Percentiles rank a stretch among this genome's conserved stretches.
These are phyloP conservation scores for Cymbopogon citratus DNA, from an alignment of 176 grass and related monocot genomes.

Conservation along the genomic window DNA sequence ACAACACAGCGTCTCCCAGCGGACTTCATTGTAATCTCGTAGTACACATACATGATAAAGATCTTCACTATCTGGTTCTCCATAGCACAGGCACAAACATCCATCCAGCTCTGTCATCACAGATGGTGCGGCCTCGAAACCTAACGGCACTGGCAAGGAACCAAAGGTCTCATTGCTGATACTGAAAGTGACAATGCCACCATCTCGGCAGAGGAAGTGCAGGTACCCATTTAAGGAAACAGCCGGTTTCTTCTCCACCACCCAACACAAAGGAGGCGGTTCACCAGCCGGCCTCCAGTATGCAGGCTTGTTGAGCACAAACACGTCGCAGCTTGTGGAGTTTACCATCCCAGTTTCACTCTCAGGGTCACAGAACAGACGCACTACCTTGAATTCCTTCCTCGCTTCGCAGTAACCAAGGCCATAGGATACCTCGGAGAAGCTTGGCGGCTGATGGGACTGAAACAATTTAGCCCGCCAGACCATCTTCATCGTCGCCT, in stretches of 20 bases:
- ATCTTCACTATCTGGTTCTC: not conserved
- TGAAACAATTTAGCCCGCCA: not conserved
- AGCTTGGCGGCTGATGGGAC: not conserved
- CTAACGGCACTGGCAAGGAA: not conserved
- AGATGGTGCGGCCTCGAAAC: not conserved
- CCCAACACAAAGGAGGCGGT: not conserved
- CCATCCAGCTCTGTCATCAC: conserved; percentile 18
- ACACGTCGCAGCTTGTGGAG: conserved; percentile 1
- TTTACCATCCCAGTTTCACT: not conserved
- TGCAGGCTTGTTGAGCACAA: conserved; percentile 11
- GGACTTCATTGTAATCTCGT: conserved; percentile 5
- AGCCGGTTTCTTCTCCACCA: not conserved
- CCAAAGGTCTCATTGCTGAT: conserved; percentile 23
- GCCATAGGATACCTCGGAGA: not conserved
- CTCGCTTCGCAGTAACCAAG: conserved; percentile 14
- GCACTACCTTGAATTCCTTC: conserved; percentile 5
- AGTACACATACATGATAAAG: not conserved
- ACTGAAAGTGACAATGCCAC: conserved; percentile 17
- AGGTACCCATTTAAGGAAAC: conserved; percentile 20
- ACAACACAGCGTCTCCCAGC: conserved; percentile 10
- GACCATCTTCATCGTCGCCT: not conserved
- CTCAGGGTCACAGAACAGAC: not conserved
- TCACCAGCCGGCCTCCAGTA: conserved; percentile 4
- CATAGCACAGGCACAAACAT: conserved; percentile 7
- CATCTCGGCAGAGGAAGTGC: conserved; percentile 2